Base-by-base conservation (phyloP, 148 eudicot species). In the Rhododendron ovatum region DNA sequence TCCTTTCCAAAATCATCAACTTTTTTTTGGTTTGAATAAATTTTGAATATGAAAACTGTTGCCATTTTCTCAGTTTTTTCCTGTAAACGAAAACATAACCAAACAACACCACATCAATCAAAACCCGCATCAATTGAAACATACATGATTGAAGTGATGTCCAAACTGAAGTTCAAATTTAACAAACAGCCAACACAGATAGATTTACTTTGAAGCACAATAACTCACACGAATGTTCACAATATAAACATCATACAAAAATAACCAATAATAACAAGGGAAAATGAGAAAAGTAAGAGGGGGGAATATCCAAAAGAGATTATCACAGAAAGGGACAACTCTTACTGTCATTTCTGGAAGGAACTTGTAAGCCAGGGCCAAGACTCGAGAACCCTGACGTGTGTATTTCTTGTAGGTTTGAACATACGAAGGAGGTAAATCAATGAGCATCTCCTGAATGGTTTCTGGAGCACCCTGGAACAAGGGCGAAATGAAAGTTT, bases 401-500 rank as follows among this genome's bases (percentile, higher is more conserved):
- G 99, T 97, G 90, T 94, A 92, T 88, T 92, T 95, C 93, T 97
- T 97, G 88, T 94, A 97, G 84, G 98, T 94, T 75, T 91, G 88
- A 83, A 95, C 90, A 90, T 92, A 97, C 24, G 93, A 92, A 65
- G 92, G 41, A 28, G 99, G 99, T 89, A 95, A 89, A 88, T 93
- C 89, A 84, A 91, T 57, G 73, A 97, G 93, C 86, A 95, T 92
- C 67, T 92, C 98, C 88, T 95, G 99, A 71, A 97, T 97, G 83
- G 98, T 95, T 91, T 97, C 99, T 28, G 99, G 99, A 85, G 99
- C 99, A 88, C 99, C 99, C 99, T 97, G 91, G 82, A 82, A 83
- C n/a, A 65, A 69, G 35, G 9, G 55, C 9, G 80, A 51, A 73
- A 84, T 71, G 12, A 3, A 33, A 81, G n/a, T 12, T 83, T 73